Evolutionary conservation across 2,329 filamentous ascomycete genomes (phyloP), one percentile per base, ranked within the genome.

Genomic region (Fusarium euwallaceae): DNA sequence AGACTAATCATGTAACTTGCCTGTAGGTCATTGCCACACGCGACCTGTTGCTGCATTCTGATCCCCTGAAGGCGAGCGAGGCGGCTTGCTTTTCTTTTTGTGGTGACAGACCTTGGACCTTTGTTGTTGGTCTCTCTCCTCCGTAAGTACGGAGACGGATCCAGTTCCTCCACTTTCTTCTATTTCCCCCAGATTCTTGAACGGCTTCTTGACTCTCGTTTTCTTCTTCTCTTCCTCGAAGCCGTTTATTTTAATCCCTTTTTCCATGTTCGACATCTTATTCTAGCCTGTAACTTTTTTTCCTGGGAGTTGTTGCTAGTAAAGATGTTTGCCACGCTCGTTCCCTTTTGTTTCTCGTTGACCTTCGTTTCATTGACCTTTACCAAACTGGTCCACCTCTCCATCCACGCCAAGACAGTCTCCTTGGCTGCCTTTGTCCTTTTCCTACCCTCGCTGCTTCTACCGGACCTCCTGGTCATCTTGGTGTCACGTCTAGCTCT

Each of bases 321-420:
- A 53, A 66, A 37, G 66, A 78, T 78, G 76, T 77, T 74, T 61
- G 67, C 76, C 24, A 66, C 70, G 56, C 64, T 78, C 48, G 74
- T 74, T 56, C 77, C 79, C 32, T 82, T 80, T 69, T 73, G 78
- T 48, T 82, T 82, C 65, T 74, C 80, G 22, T 53, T 76, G 64
- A 80, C 79, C 37, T 72, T 78, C 64, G 71, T 81, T 69, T 80
- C 79, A 36, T 59, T 81, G 34, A 63, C 74, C 6, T 67, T 75
- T 8, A 81, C 78, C 22, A 82, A 82, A 70, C 20, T 78, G 32
- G 73, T 82, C 41, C 79, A 78, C 53, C 78, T 82, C 45, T 74
- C 70, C 55, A 74, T 80, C 22, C 78, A 81, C 56, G 76, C 75
- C 41, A 74, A 74, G 64, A 71, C 74, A 10, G 70, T 82, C 39